Percentiles rank a stretch among this genome's conserved stretches.
Conservation (phyloP, 2,329 filamentous ascomycete genomes). For the Botrytis byssoidea region DNA sequence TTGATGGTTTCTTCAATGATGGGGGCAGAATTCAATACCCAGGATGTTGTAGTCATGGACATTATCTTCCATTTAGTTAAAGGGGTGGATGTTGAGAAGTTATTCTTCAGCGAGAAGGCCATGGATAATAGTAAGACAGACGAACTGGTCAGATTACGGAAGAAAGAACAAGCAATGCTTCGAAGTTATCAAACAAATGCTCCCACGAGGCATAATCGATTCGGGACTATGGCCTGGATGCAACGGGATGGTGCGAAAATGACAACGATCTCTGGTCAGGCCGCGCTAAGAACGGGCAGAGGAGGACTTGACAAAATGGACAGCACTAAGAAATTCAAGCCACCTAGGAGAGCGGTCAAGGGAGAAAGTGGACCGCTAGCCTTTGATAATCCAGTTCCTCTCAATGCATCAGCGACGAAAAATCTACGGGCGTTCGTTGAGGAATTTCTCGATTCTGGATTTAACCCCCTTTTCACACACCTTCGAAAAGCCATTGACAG, state of each 20-base stretch:
- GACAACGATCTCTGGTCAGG: conserved; percentile 84
- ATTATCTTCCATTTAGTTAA: conserved; percentile 91
- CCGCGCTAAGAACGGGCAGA: conserved; percentile 71
- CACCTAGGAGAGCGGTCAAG: conserved; percentile 63
- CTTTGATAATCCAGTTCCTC: conserved; percentile 68
- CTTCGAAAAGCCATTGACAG: conserved; percentile 87
- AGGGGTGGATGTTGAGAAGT: conserved; percentile 75
- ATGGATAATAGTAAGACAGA: conserved; percentile 65
- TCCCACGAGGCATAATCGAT: conserved; percentile 86
- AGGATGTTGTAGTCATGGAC: conserved; percentile 88
- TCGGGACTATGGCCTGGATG: conserved; percentile 97
- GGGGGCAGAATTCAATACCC: conserved; percentile 85
- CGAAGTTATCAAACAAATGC: conserved; percentile 73
- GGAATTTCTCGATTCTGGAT: conserved; percentile 91
- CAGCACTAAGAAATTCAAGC: conserved; percentile 83
- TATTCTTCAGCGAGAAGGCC: conserved; percentile 81
- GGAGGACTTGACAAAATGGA: conserved; percentile 86
- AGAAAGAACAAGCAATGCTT: conserved; percentile 81
- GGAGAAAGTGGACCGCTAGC: conserved; percentile 67
- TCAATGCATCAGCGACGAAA: conserved; percentile 72
- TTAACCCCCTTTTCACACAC: conserved; percentile 86
- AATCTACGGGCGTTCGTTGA: conserved; percentile 81
- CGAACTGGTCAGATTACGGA: conserved; percentile 72
- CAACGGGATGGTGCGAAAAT: conserved; percentile 82
- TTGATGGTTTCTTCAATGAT: conserved; percentile 89